Conservation (phyloP, 495 filamentous ascomycete genomes). For the Xanthoparmelia taractica region DNA sequence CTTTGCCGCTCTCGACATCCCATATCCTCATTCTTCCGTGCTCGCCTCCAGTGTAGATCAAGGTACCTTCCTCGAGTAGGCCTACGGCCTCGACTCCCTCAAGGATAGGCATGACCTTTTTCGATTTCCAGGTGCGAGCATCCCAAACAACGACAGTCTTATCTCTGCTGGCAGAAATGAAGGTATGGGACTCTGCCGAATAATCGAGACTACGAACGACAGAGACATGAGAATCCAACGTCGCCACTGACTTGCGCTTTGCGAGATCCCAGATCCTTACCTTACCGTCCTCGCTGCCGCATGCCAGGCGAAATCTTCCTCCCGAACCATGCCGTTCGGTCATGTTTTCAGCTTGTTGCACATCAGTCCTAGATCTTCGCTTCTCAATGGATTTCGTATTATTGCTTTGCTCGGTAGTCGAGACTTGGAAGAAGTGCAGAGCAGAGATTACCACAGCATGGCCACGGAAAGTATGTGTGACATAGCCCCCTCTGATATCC, state of each 20-base stretch:
- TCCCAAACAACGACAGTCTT: conserved; percentile 93
- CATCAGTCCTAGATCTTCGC: conserved; percentile 39
- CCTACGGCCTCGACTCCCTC: conserved; percentile 79
- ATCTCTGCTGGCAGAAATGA: conserved; percentile 88
- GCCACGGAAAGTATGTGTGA: conserved; percentile 91
- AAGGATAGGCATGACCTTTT: conserved; percentile 72
- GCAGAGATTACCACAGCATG: conserved; percentile 86
- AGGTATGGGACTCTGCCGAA: conserved; percentile 58
- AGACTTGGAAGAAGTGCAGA: conserved; percentile 79
- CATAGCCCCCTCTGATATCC: conserved; percentile 86
- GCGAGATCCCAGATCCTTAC: conserved; percentile 86
- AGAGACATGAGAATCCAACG: conserved; percentile 86
- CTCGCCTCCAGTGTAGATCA: conserved; percentile 80
- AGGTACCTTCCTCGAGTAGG: conserved; percentile 59
- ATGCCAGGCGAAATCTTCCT: conserved; percentile 69
- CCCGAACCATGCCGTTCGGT: conserved; percentile 36
- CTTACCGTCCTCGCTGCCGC: conserved; percentile 86
- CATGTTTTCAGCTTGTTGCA: conserved; percentile 39
- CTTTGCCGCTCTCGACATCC: conserved; percentile 64
- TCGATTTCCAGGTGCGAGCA: conserved; percentile 71
- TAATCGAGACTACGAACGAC: conserved; percentile 81
- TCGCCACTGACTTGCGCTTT: conserved; percentile 67
- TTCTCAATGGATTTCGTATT: conserved; percentile 35
- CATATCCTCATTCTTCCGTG: conserved; percentile 76
- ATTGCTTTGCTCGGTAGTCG: conserved; percentile 33